Base-by-base conservation (phyloP, 192 early-diverging fungal genomes). In the Rhizoclosmatium sp. region DNA sequence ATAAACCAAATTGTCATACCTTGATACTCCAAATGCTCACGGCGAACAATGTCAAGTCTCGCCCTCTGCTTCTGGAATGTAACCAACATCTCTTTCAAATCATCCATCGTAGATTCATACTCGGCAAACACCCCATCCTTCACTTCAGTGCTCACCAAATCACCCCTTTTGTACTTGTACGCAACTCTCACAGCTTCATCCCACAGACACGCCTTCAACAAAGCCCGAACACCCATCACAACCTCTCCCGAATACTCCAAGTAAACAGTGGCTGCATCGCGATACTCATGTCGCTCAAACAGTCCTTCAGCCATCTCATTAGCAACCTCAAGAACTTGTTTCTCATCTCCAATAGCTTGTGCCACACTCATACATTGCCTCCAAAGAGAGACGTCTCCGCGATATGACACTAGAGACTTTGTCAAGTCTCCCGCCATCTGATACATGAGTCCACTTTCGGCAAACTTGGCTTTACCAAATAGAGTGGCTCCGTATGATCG, bases 61-160 rank as follows among this genome's bases (percentile, higher is more conserved):
- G 78, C 80, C 2, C 69, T 85, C 71, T 92, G 92, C 64, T 92
- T 92, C 44, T 85, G 85, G 80, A 93, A 92, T 44, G 92, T 89
- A 10, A 85, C 84, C 23, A 75, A 80, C 86, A 83, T 74, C 3
- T 92, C 90, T 21, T 84, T 81, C n/a, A 95, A 82, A 54, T 92
- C 91, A 47, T 93, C 91, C 51, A 89, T 81, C 21, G 91, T 21
- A 42, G 49, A 58, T 72, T 72, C 70, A 41, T 72, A 72, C 48
- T 72, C 70, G 2, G 70, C 49, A 40, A 44, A 41, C 0, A 72
- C 58, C 12, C n/a, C 70, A 9, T 10, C 16, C 44, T 54, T 72
- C 44, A 97, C 81, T 14, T 90, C 88, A 7, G 93, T 93, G n/a
- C 91, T 91, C 60, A 98, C 85, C 45, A 98, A 77, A 81, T 95